Base-by-base conservation (phyloP, 371 early-diverging fungal genomes). In the Pancytospora philotis region DNA sequence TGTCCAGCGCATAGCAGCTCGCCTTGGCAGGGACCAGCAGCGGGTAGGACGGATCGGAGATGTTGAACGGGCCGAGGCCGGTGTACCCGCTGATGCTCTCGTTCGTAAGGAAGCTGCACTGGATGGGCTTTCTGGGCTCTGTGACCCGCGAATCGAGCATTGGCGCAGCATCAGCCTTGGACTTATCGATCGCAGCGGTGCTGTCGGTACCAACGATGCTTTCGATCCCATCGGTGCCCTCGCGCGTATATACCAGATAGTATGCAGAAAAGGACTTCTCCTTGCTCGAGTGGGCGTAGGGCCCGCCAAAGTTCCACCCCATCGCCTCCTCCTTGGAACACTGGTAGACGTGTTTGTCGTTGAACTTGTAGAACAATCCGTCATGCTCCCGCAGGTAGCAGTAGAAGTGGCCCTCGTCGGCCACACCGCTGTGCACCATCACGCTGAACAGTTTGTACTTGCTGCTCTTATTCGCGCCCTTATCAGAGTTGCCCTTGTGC, bases 321-420 rank as follows among this genome's bases (percentile, higher is more conserved):
- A 92, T 84, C 6, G 91, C 95, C 68, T 95, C 95, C 61, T 85
- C 85, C 48, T 85, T 77, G 0, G 86, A 82, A 0, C 85, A 90
- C 37, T 89, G 90, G 1, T 86, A 86, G 1, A 98, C 96, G 31
- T 88, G 85, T 71, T 92, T 92, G 79, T 98, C 98, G 77, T 98
- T 95, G 77, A 95, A 98, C 48, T 89, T 89, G 78, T 85, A 88
- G 74, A 78, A 80, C 28, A 53, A n/a, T 71, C 92, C 92, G 90
- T 71, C 84, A 84, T 58, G 87, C 86, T 50, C 87, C 8, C 34
- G 6, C 80, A 63, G 62, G 86, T 85, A 72, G 1, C 91, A 91
- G 84, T 89, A 92, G 79, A 95, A 98, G 83, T 95, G 96, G 0
- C 98, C 98, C 65, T 91, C 90, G 73, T 88, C 84, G 30, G 90